Conservation (phyloP, 1,284 basidiomycete genomes). For the Trichosporon asahii region DNA sequence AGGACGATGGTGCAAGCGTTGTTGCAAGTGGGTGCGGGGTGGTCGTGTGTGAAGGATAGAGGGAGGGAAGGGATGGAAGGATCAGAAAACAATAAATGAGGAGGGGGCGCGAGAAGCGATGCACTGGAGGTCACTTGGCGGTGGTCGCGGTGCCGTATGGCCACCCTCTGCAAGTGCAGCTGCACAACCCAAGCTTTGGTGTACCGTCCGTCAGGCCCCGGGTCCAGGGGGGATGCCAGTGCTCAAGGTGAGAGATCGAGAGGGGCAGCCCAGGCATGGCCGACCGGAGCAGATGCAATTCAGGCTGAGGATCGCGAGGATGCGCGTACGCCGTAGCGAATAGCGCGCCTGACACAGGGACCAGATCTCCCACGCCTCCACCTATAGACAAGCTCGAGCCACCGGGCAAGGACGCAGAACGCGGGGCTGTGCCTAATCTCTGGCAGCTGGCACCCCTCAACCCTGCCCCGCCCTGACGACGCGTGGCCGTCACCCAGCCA, state of each 20-base stretch:
- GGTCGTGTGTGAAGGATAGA: background rate
- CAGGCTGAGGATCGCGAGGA: background rate
- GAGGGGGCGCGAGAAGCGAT: background rate
- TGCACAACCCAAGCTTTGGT: background rate
- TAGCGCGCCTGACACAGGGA: background rate
- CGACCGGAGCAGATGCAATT: background rate
- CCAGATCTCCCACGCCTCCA: background rate
- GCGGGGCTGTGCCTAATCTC: background rate
- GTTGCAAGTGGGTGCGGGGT: background rate
- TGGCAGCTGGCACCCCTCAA: background rate
- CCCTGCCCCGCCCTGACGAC: background rate
- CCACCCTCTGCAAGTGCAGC: background rate
- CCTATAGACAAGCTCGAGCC: background rate
- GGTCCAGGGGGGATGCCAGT: background rate
- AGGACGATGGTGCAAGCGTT: background rate
- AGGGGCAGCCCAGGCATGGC: background rate
- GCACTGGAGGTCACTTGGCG: background rate
- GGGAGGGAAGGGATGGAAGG: background rate
- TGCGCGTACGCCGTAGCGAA: background rate
- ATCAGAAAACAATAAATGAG: background rate
- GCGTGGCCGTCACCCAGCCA: background rate
- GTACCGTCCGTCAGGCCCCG: background rate
- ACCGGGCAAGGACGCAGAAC: background rate
- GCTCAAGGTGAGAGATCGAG: background rate
- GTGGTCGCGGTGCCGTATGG: background rate